These are phyloP conservation scores for Taxawa tesnikishii DNA, from an alignment of 2,329 filamentous ascomycete species.

Conservation along the genomic window DNA sequence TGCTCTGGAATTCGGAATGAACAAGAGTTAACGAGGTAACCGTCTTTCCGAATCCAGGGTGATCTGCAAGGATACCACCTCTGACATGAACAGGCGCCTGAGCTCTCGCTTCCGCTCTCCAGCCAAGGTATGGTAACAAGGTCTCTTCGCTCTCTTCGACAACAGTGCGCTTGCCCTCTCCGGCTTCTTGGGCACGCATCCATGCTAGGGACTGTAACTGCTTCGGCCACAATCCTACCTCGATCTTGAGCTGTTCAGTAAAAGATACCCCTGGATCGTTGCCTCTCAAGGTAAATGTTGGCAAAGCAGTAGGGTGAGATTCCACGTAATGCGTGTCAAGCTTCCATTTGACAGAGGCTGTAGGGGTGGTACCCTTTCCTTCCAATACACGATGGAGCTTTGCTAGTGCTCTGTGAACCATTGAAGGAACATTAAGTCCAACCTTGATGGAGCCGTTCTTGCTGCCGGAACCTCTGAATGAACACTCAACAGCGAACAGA, in stretches of 20 bases:
- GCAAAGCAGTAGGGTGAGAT: conserved; percentile 19
- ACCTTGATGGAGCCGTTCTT: conserved; percentile 10
- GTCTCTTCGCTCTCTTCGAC: conserved; percentile 48
- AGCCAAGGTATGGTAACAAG: conserved; percentile 29
- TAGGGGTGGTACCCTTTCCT: too few relatives aligned
- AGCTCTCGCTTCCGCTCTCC: conserved; percentile 46
- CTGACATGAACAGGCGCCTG: conserved; percentile 28
- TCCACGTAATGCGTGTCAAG: conserved; percentile 33
- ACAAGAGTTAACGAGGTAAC: conserved; percentile 47
- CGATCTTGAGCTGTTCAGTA: conserved; percentile 17
- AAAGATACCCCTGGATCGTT: conserved; percentile 16
- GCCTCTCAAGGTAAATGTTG: conserved; percentile 34
- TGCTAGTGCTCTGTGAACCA: conserved; percentile 18
- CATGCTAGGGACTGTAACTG: conserved; percentile 45
- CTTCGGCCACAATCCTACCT: conserved; percentile 32
- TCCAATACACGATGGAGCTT: conserved; percentile 7
- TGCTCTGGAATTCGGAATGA: conserved; percentile 32
- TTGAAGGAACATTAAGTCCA: conserved; percentile 15
- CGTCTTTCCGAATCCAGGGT: conserved; percentile 57
- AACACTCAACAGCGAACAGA: conserved; percentile 10
- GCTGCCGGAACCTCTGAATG: too few relatives aligned
- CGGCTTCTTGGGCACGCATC: conserved; percentile 45
- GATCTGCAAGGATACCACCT: conserved; percentile 52
- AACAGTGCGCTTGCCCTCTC: conserved; percentile 26
- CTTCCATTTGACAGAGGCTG: conserved; percentile 28